A percentile compares a stretch with the other conserved stretches of the same genome.
phyloP scores from a whole-genome alignment of 345 rosid genomes.

The Gossypium anomalum region DNA sequence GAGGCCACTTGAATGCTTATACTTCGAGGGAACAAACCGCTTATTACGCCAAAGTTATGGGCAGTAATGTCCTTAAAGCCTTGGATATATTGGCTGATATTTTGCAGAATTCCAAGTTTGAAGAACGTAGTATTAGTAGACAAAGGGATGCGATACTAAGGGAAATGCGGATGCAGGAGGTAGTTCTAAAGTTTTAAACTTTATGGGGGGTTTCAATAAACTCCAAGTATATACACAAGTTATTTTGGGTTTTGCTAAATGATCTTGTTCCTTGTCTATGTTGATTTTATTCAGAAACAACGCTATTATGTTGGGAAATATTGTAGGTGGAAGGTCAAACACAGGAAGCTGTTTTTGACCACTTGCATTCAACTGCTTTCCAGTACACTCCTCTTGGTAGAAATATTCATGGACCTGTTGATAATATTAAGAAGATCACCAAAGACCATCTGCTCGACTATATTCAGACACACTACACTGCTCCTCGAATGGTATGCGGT shows the following conservation, averaged over 20 bases:
- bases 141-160: slow-evolving; percentile 70
- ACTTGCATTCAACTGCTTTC: slow-evolving; percentile 95
- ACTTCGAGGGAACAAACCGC: slow-evolving; percentile 96
- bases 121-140: slow-evolving; percentile 54
- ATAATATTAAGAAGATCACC: slow-evolving; percentile 73
- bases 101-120: slow-evolving; percentile 75
- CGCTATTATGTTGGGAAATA: not conserved
- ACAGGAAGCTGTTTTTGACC: slow-evolving; percentile 93
- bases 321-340: slow-evolving; percentile 85
- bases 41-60: slow-evolving; percentile 87
- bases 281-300: too few relatives aligned
- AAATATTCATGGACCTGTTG: slow-evolving; percentile 89
- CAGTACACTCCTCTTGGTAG: slow-evolving; percentile 90
- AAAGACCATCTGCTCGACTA: slow-evolving; percentile 72
- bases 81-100: slow-evolving; percentile 83
- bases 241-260: too few relatives aligned
- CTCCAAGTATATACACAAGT: too few relatives aligned
- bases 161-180: slow-evolving; percentile 52
- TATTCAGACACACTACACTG: slow-evolving; percentile 89
- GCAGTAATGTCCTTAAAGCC: slow-evolving; percentile 60
- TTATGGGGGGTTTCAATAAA: not conserved
- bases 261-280: too few relatives aligned
- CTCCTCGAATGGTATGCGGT: slow-evolving; percentile 86
- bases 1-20: slow-evolving; percentile 92
- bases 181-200: slow-evolving; percentile 17